phyloP scores from a whole-genome alignment of 805 yeast species.

The Kodamaea jinghongensis region DNA sequence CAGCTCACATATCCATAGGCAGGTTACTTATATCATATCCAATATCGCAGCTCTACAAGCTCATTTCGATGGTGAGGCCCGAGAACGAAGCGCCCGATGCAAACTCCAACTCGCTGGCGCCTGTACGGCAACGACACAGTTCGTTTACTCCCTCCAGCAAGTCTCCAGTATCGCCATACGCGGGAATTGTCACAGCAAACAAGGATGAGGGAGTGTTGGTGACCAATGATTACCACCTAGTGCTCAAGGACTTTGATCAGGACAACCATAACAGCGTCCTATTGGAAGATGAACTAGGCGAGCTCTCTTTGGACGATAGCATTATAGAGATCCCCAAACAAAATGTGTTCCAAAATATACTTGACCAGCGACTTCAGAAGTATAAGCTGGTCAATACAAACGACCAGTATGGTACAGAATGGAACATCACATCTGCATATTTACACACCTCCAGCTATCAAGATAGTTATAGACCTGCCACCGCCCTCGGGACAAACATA shows the following conservation, averaged over 20 bases:
- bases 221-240: conserved; percentile 11
- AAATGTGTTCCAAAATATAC: conserved; percentile 3
- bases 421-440: conserved; percentile 16
- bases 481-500: neutral
- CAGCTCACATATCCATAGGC: no score
- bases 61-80: neutral
- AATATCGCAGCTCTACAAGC: conserved; percentile 1
- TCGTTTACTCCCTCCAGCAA: no score
- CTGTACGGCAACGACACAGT: no score
- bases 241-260: conserved; percentile 1
- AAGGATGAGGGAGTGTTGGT: neutral
- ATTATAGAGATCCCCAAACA: conserved; percentile 1
- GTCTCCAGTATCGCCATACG: no score
- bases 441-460: conserved; percentile 21
- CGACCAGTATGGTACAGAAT: conserved; percentile 37
- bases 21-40: neutral
- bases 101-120: neutral
- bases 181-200: no score
- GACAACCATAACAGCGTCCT: conserved; percentile 12
- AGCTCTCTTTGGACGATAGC: conserved; percentile 1
- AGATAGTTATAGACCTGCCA: conserved; percentile 25
- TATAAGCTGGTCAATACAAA: neutral
- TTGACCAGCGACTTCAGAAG: conserved; percentile 2
- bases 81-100: neutral
- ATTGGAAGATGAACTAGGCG: conserved; percentile 7